Conservation (phyloP, 1,284 basidiomycete species). For the Malassezia slooffiae region DNA sequence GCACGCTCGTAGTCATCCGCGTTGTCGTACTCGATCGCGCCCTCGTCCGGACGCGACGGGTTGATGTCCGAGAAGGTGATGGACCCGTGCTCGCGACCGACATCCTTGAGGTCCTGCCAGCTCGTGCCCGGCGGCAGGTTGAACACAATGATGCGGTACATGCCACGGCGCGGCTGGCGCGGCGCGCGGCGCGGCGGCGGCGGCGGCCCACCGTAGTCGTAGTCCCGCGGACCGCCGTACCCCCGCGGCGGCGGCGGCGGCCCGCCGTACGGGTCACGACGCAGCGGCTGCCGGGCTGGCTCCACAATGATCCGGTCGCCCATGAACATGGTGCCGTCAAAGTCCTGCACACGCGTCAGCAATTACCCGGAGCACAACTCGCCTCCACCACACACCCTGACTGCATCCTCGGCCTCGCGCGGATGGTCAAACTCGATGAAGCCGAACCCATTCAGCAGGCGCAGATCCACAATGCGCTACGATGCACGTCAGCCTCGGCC, state of each 20-base stretch:
- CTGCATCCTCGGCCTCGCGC: constrained; percentile 43
- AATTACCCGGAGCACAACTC: no score
- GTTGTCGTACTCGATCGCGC: constrained; percentile 43
- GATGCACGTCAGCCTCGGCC: background rate
- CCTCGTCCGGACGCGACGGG: constrained; percentile 37
- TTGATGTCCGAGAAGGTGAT: constrained; percentile 43
- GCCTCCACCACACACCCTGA: constrained; percentile 19
- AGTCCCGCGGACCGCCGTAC: constrained; percentile 22
- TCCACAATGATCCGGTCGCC: constrained; percentile 44
- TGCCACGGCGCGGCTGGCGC: constrained; percentile 30
- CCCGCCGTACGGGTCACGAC: constrained; percentile 18
- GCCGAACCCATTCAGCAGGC: constrained; percentile 43
- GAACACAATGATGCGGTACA: constrained; percentile 35
- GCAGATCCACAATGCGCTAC: constrained; percentile 24
- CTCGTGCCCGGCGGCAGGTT: constrained; percentile 81
- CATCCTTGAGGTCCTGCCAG: constrained; percentile 96
- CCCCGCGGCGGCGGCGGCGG: constrained; percentile 18
- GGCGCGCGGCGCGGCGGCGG: constrained; percentile 20
- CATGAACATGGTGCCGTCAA: constrained; percentile 41
- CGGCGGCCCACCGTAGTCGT: constrained; percentile 13
- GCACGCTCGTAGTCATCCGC: constrained; percentile 42
- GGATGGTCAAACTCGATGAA: constrained; percentile 43
- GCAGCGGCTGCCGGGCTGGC: constrained; percentile 30
- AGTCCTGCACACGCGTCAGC: constrained; percentile 22
- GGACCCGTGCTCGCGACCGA: constrained; percentile 76